Evolutionary conservation across 2,329 filamentous ascomycete genomes (phyloP).

Genomic region (Aspergillus fructus): DNA sequence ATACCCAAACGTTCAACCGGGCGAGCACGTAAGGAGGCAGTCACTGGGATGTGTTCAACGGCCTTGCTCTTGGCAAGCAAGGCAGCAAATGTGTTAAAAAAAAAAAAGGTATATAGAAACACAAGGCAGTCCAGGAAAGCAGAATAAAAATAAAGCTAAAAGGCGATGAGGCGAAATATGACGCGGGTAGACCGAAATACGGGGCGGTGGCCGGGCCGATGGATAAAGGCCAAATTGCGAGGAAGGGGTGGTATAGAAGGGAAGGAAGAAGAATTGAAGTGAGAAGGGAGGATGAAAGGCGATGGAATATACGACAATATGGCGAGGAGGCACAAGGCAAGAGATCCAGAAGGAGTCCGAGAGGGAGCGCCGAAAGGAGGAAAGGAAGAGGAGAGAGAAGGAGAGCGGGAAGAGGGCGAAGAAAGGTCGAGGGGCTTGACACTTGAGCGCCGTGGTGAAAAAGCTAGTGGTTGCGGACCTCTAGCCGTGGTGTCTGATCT

Average conservation of each 20-base stretch:
- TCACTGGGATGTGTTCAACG: not conserved
- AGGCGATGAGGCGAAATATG: constrained; percentile 1
- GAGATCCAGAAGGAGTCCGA: constrained; percentile 11
- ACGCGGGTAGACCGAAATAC: constrained; percentile 3
- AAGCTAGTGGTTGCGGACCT: constrained; percentile 38
- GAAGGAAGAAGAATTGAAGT: constrained; percentile 6
- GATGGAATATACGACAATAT: constrained; percentile 12
- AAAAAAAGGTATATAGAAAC: not conserved
- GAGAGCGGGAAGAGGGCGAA: constrained; percentile 13
- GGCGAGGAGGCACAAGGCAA: constrained; percentile 13
- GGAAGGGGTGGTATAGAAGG: constrained; percentile 8
- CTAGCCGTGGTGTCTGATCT: constrained; percentile 1
- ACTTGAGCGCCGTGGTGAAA: constrained; percentile 26
- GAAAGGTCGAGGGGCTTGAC: constrained; percentile 33
- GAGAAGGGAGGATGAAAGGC: constrained; percentile 10
- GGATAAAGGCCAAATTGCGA: constrained; percentile 11
- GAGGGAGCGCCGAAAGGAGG: constrained; percentile 12
- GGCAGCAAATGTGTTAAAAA: not conserved
- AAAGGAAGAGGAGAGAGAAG: constrained; percentile 16
- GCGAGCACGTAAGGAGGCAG: not conserved
- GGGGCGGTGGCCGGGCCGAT: constrained; percentile 11
- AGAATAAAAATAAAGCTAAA: not conserved
- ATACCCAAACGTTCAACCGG: constrained; percentile 1
- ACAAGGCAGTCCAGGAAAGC: not conserved
- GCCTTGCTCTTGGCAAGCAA: not conserved